Percentiles rank a stretch among this genome's conserved stretches.
Evolutionary conservation across 2,329 filamentous ascomycete species (phyloP).

Genomic region (Pezicula rhizophila): DNA sequence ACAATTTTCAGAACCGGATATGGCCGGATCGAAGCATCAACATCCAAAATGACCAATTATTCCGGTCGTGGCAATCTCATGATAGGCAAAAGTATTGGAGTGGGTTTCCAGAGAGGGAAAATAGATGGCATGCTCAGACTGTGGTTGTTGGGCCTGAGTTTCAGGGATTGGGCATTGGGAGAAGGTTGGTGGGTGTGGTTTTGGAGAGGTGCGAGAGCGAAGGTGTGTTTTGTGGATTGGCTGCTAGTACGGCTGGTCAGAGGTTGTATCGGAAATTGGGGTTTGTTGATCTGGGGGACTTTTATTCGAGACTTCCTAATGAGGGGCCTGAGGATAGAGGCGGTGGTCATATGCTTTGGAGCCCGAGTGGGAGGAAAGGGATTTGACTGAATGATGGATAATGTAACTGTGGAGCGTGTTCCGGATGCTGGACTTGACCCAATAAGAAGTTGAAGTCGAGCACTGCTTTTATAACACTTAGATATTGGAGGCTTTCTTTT

Average conservation of each 20-base stretch:
- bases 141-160: slow-evolving; percentile 16
- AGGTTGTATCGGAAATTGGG: slow-evolving; percentile 21
- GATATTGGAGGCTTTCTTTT: too few species aligned
- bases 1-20: slow-evolving; percentile 3
- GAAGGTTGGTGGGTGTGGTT: slow-evolving; percentile 13
- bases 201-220: slow-evolving; percentile 16
- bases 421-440: too few species aligned
- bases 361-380: neutral
- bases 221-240: slow-evolving; percentile 15
- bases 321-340: slow-evolving; percentile 6
- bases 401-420: too few species aligned
- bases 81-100: slow-evolving; percentile 16
- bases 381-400: too few species aligned
- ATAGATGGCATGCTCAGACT: slow-evolving; percentile 17
- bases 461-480: too few species aligned
- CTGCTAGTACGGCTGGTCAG: slow-evolving; percentile 16
- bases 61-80: slow-evolving; percentile 3
- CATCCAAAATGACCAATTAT: neutral
- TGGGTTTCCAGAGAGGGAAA: slow-evolving; percentile 8
- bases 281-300: slow-evolving; percentile 16
- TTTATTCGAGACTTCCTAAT: slow-evolving; percentile 5
- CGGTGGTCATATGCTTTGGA: slow-evolving; percentile 19
- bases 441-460: too few species aligned
- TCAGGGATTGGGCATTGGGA: slow-evolving; percentile 21
- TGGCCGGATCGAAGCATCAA: slow-evolving; percentile 14